Evolutionary conservation across 2,329 filamentous ascomycete species (phyloP).

Genomic region (Zasmidium citrigriseum): DNA sequence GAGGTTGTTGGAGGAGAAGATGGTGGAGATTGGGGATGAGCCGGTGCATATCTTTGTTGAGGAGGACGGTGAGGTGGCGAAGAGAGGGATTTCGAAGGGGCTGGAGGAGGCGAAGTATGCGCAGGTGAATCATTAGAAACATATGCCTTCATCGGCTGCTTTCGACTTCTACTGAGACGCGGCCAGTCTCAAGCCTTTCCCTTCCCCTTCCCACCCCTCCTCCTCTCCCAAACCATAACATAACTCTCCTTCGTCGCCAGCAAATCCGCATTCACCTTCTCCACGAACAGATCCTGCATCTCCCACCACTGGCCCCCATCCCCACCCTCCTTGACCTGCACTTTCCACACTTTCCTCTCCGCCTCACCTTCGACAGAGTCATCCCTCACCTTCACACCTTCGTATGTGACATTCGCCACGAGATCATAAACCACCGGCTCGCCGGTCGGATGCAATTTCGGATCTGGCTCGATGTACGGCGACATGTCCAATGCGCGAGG

Average conservation of each 20-base stretch:
- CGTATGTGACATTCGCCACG: conserved; percentile 90
- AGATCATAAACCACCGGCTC: conserved; percentile 95
- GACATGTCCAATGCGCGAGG: conserved; percentile 81
- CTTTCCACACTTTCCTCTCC: conserved; percentile 93
- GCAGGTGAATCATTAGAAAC: too few relatives aligned
- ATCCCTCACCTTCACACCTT: conserved; percentile 73
- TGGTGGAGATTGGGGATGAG: conserved; percentile 55
- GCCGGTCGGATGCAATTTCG: conserved; percentile 65
- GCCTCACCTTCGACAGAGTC: conserved; percentile 85
- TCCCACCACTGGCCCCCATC: conserved; percentile 86
- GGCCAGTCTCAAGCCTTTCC: conserved; percentile 8
- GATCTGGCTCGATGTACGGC: conserved; percentile 89
- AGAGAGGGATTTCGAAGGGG: neutral
- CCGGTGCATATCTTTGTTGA: conserved; percentile 26
- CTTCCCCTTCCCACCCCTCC: conserved; percentile 45
- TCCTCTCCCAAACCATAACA: conserved; percentile 92
- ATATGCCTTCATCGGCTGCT: too few relatives aligned
- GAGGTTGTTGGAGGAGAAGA: conserved; percentile 43
- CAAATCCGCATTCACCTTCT: conserved; percentile 83
- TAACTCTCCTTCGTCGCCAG: conserved; percentile 93
- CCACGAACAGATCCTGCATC: conserved; percentile 90
- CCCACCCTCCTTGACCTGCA: conserved; percentile 70
- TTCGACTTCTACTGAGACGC: too few relatives aligned
- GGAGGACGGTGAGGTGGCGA: too few relatives aligned
- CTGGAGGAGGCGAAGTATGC: neutral